Base-by-base conservation (phyloP, 331 rosid genomes). In the Telfairia occidentalis region DNA sequence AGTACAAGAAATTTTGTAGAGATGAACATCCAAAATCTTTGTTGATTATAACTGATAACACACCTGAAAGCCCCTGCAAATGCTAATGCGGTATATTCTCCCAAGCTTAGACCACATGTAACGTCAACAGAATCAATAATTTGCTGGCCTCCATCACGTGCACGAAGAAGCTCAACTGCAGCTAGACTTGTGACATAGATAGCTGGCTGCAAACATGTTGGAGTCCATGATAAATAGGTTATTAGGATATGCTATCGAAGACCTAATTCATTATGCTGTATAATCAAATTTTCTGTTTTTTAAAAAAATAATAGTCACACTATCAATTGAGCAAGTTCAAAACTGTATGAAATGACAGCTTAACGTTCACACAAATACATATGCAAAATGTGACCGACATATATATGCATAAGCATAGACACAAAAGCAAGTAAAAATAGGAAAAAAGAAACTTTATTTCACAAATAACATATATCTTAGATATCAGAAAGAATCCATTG, bases 171-270 rank as follows among this genome's bases (percentile, higher is more conserved):
- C 89, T 95, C 99, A 49, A 95, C 93, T 49, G 99, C 97, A 70
- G 99, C 99, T 67, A 95, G 96, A 84, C 99, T 90, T 37, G 97
- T 90, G 76, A 95, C 99, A 54, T 92, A 95, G 61, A 95, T 86
- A 73, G 97, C 97, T 12, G 99, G 99, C 99, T 95, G 97, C 79
- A 87, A 83, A n/a, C n/a, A n/a, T n/a, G n/a, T n/a, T n/a, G n/a
- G n/a, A n/a, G n/a, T n/a, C n/a, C n/a, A n/a, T n/a, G n/a, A n/a
- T n/a, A n/a, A n/a, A n/a, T n/a, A n/a, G n/a, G n/a, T n/a, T n/a
- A n/a, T n/a, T n/a, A n/a, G n/a, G n/a, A n/a, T n/a, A n/a, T n/a
- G n/a, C n/a, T n/a, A n/a, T n/a, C n/a, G n/a, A n/a, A n/a, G n/a
- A n/a, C n/a, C n/a, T n/a, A n/a, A n/a, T n/a, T n/a, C n/a, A n/a